phyloP scores from a whole-genome alignment of 192 early-diverging fungal species.

The Haplosporangium gracile region DNA sequence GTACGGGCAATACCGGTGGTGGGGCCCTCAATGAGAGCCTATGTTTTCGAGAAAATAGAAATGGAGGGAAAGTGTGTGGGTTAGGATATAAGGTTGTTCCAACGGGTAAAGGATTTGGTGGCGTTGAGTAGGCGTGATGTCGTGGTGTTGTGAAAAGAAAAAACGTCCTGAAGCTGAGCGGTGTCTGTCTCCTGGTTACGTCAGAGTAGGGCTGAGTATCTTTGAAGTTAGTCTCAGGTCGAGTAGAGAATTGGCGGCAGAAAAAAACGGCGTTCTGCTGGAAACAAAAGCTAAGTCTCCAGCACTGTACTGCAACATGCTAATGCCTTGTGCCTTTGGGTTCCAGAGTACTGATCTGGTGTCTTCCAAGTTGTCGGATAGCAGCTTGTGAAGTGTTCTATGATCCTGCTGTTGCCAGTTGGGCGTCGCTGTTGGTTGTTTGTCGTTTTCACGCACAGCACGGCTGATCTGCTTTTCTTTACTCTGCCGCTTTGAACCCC shows the following conservation, averaged over 20 bases:
- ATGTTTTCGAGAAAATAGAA: not conserved
- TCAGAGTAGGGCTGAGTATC: too few relatives aligned
- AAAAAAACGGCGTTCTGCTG: not conserved
- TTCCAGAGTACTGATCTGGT: not conserved
- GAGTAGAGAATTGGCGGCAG: too few relatives aligned
- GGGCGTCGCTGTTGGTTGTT: not conserved
- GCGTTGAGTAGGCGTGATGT: not conserved
- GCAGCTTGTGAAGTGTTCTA: not conserved
- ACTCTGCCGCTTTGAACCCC: not conserved
- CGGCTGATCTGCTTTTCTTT: not conserved
- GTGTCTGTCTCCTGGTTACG: too few relatives aligned
- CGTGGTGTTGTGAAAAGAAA: not conserved
- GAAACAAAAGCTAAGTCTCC: not conserved
- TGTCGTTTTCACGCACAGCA: not conserved
- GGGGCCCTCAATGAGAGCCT: conserved; percentile 97
- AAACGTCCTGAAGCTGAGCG: not conserved
- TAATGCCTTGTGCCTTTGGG: not conserved
- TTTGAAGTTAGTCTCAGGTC: too few relatives aligned
- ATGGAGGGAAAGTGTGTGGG: not conserved
- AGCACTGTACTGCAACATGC: not conserved
- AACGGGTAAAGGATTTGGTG: not conserved
- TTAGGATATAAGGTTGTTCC: not conserved
- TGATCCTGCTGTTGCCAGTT: not conserved
- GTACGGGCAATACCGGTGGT: conserved; percentile 94
- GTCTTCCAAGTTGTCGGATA: not conserved